Evolutionary conservation across 1,284 basidiomycete species (phyloP), one percentile per base, ranked within the genome.

Genomic region (Cryptococcus jaspeensis): DNA sequence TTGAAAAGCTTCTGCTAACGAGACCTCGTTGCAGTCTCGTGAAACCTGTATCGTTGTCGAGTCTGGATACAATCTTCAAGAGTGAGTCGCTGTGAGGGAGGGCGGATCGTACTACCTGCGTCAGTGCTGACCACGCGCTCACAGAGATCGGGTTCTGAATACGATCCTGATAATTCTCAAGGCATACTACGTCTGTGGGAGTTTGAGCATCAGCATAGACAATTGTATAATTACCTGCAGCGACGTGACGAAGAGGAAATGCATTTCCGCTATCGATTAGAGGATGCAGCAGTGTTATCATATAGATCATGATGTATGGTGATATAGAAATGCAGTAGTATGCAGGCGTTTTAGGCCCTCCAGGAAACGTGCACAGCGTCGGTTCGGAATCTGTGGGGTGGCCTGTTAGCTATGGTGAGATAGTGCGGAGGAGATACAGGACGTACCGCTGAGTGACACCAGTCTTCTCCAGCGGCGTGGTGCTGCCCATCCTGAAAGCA

Each of bases 11-110:
- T 32, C 12, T 36, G 42, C 51, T 44, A n/a, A 39, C 32, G 28
- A 38, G 23, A 28, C 36, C 5, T 41, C 18, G 2, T 37, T 18
- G 1, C 64, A 92, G 90, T 68, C 82, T 94, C 35, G 89, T 94
- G 57, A 95, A 95, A 75, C 92, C 92, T 15, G 91, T 95, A 22
- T 89, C 89, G 13, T 89, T 95, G 79, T 89, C 88, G 70, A 91
- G 87, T n/a, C 77, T 93, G 28, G 87, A 92, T 61, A 83, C 86
- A 55, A 88, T 92, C 81, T 92, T 94, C 76, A 84, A 84, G 61
- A 89, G 75, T 60, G 52, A 53, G 59, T 54, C 12, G n/a, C n/a
- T n/a, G n/a, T n/a, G n/a, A n/a, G n/a, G n/a, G 15, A 15, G 15
- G 9, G 11, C 22, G n/a, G 44, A 25, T 51, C 23, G 16, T 25